Percentiles rank a stretch among this genome's conserved stretches.
Conservation (phyloP, 306 rosid species). For the Parietaria judaica region DNA sequence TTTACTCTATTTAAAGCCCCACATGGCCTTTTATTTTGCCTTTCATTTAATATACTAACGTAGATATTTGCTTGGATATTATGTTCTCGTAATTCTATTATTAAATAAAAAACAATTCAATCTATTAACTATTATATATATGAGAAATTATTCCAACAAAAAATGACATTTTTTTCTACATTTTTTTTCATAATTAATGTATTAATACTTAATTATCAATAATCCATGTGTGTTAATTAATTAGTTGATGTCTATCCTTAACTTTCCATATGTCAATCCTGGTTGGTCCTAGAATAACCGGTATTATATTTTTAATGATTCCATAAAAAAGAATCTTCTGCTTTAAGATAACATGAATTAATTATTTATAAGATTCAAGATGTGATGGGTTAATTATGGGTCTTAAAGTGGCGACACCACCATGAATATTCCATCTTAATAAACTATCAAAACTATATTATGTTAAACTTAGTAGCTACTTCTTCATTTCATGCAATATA, state of each 20-base stretch:
- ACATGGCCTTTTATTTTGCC: neutral
- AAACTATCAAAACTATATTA: no score
- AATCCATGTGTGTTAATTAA: neutral
- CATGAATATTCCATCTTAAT: conserved; percentile 5
- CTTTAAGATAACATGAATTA: neutral
- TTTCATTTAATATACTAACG: neutral
- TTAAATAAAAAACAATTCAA: no score
- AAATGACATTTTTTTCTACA: no score
- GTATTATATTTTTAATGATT: neutral
- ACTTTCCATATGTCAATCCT: neutral
- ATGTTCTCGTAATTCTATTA: neutral
- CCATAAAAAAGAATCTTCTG: neutral
- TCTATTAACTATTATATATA: no score
- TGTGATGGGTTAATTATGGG: neutral
- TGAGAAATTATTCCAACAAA: neutral
- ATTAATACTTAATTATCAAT: neutral
- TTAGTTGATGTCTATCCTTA: neutral
- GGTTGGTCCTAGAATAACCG: conserved; percentile 4
- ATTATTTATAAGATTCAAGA: neutral
- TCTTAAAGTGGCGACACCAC: conserved; percentile 1
- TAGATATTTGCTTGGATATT: no score
- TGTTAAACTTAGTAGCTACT: neutral
- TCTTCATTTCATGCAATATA: neutral
- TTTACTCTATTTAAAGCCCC: neutral
- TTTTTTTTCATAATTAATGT: neutral